A percentile compares a stretch with the other conserved stretches of the same genome.
Evolutionary conservation across 2,329 filamentous ascomycete genomes (phyloP).

Genomic region (Apiospora aurea): DNA sequence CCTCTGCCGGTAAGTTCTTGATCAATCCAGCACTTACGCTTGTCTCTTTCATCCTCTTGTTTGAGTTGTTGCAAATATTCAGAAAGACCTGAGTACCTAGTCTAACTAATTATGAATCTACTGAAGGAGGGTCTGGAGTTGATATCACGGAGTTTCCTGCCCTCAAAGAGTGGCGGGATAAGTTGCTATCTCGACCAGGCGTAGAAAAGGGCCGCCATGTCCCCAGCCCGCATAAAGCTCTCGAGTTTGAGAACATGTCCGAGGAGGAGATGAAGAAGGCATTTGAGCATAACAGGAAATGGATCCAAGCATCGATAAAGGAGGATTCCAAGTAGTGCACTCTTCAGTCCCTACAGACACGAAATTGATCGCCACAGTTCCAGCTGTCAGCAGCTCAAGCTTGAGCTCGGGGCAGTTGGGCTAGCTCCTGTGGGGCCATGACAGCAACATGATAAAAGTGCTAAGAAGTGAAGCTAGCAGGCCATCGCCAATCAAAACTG

Average conservation of each 20-base stretch:
- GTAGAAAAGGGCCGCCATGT: constrained; percentile 63
- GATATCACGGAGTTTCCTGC: neutral
- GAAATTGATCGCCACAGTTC: neutral
- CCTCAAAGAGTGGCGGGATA: neutral
- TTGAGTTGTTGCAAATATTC: neutral
- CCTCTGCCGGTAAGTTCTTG: constrained; percentile 50
- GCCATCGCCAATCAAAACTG: constrained; percentile 2
- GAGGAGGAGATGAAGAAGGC: constrained; percentile 58
- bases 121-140: neutral
- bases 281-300: constrained; percentile 56
- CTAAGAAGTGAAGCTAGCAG: constrained; percentile 8
- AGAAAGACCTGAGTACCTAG: neutral
- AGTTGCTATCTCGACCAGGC: constrained; percentile 54
- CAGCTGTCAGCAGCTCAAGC: neutral
- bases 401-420: neutral
- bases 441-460: neutral
- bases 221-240: constrained; percentile 66
- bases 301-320: constrained; percentile 72
- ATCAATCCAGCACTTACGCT: no score
- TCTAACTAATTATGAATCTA: neutral
- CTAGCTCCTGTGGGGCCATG: neutral
- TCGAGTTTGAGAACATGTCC: constrained; percentile 48
- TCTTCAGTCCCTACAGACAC: neutral
- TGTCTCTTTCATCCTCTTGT: no score
- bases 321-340: constrained; percentile 54